phyloP scores from a whole-genome alignment of 139 green algal genomes.

The Yamagishiella unicocca region DNA sequence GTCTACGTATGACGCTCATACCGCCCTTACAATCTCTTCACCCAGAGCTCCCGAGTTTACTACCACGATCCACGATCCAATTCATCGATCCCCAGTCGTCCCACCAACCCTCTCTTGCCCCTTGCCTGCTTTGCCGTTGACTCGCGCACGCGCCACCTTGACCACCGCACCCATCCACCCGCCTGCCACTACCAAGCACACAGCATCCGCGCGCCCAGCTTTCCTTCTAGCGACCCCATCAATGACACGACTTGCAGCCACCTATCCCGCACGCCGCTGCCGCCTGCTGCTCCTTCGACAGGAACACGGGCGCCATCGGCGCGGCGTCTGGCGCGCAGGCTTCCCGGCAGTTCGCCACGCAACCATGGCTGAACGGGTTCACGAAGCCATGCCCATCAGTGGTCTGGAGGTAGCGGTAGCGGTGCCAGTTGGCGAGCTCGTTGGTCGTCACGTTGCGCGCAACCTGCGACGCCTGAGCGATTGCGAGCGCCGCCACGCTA shows the following conservation, averaged over 20 bases:
- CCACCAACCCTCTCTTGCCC: too few relatives aligned
- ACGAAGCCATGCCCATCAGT: slow-evolving; percentile 82
- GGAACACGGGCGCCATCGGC: slow-evolving; percentile 60
- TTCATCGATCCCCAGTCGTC: too few relatives aligned
- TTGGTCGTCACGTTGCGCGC: slow-evolving; percentile 96
- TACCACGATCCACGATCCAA: too few relatives aligned
- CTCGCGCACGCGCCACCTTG: background rate
- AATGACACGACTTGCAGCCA: slow-evolving; percentile 37
- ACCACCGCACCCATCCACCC: background rate
- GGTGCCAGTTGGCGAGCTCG: slow-evolving; percentile 95
- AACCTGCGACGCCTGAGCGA: slow-evolving; percentile 84
- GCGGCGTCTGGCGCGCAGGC: slow-evolving; percentile 54
- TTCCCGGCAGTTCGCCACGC: slow-evolving; percentile 65
- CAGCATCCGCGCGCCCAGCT: background rate
- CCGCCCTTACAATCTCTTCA: too few relatives aligned
- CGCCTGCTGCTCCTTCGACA: slow-evolving; percentile 11
- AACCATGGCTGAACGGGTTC: slow-evolving; percentile 73
- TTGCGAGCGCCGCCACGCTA: slow-evolving; percentile 83
- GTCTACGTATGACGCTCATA: too few relatives aligned
- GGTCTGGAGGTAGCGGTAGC: slow-evolving; percentile 88
- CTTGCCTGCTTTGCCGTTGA: too few relatives aligned
- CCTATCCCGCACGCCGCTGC: slow-evolving; percentile 5
- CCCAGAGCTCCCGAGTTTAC: too few relatives aligned
- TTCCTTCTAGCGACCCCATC: background rate
- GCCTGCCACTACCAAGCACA: background rate